Evolutionary conservation across 352 stramenopile species (phyloP).

Genomic region (Globisporangium acanthophoron): DNA sequence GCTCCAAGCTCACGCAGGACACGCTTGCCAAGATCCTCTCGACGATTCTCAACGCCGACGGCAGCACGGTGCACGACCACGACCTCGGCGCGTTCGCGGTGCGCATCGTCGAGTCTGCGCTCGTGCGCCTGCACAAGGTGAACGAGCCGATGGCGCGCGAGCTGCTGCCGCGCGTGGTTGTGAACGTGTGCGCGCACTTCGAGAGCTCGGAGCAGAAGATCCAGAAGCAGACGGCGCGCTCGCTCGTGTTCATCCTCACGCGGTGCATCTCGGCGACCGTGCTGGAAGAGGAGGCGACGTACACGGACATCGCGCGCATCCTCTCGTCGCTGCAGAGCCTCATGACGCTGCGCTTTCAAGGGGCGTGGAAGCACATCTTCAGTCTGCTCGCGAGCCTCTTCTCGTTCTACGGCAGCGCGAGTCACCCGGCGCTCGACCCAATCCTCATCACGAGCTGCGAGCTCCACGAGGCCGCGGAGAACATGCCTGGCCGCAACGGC

Average conservation of each 20-base stretch:
- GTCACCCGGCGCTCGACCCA: constrained; percentile 50
- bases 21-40: constrained; percentile 57
- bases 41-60: constrained; percentile 56
- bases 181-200: constrained; percentile 64
- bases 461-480: constrained; percentile 71
- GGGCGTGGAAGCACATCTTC: constrained; percentile 78
- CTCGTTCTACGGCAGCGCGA: constrained; percentile 56
- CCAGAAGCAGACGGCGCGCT: constrained; percentile 59
- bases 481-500: constrained; percentile 46
- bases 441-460: constrained; percentile 72
- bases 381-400: constrained; percentile 66
- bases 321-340: constrained; percentile 75
- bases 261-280: constrained; percentile 44
- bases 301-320: constrained; percentile 58
- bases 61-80: constrained; percentile 51
- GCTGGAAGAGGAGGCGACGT: constrained; percentile 48
- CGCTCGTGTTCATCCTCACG: constrained; percentile 59
- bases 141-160: constrained; percentile 57
- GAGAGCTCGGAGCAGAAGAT: constrained; percentile 50
- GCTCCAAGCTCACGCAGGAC: constrained; percentile 61
- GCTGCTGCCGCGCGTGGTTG: constrained; percentile 73
- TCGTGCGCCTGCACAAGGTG: constrained; percentile 56
- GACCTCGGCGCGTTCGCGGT: constrained; percentile 61
- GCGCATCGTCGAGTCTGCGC: constrained; percentile 52
- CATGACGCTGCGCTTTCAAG: constrained; percentile 79